Conservation (phyloP, 257 asterid genomes). For the Linaria vulgaris region DNA sequence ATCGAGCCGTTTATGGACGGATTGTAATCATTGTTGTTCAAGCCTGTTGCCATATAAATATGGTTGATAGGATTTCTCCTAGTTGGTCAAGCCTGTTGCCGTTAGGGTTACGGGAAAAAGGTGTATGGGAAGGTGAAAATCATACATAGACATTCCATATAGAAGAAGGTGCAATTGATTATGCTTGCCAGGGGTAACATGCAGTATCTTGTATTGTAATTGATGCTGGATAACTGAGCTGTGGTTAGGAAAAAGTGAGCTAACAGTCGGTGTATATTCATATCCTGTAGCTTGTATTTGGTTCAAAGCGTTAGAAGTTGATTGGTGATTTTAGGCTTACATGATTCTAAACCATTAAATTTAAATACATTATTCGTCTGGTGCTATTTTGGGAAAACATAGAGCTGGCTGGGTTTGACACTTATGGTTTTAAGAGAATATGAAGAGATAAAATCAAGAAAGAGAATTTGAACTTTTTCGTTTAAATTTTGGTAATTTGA, state of each 20-base stretch:
- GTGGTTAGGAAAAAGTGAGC: constrained; percentile 10
- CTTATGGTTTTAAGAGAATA: too few species aligned
- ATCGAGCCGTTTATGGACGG: too few species aligned
- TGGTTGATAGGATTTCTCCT: too few species aligned
- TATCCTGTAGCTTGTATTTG: too few species aligned
- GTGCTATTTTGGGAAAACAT: too few species aligned
- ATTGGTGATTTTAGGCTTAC: background rate
- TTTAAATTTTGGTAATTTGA: too few species aligned
- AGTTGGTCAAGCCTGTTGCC: constrained; percentile 6
- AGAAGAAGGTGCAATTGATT: background rate
- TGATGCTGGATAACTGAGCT: background rate
- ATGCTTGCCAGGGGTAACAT: constrained; percentile 6
- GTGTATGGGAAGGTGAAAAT: constrained; percentile 7
- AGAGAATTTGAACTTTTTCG: too few species aligned
- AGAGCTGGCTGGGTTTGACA: too few species aligned
- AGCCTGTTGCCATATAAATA: too few species aligned
- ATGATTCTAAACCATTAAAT: background rate
- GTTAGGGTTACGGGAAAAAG: background rate
- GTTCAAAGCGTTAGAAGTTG: background rate
- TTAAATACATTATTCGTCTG: background rate
- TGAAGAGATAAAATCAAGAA: too few species aligned
- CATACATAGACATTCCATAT: constrained; percentile 7
- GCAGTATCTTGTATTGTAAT: background rate
- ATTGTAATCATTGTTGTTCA: too few species aligned
- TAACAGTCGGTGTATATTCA: too few species aligned